Evolutionary conservation across 306 rosid species (phyloP).

Genomic region (Medicago ruthenica): DNA sequence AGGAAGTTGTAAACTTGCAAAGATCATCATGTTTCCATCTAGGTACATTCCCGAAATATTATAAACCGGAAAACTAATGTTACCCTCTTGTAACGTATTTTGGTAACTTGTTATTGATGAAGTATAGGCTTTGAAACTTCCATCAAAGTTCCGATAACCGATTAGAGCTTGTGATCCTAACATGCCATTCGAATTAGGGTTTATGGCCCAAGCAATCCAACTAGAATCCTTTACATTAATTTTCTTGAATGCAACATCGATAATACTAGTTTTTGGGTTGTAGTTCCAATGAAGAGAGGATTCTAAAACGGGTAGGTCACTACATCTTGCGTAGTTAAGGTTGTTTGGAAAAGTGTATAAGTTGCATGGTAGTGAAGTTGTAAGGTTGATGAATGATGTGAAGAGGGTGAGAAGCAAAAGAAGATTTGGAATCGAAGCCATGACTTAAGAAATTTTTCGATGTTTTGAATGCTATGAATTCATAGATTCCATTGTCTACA

Average conservation of each 20-base stretch:
- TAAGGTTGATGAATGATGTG: background rate
- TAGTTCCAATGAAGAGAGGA: conserved; percentile 49
- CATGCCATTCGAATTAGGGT: conserved; percentile 55
- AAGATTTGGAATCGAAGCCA: background rate
- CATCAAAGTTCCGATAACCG: conserved; percentile 20
- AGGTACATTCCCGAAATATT: conserved; percentile 3
- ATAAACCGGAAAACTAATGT: conserved; percentile 41
- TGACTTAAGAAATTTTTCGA: background rate
- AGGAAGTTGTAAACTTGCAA: conserved; percentile 36
- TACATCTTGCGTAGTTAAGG: conserved; percentile 32
- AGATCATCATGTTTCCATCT: conserved; percentile 14
- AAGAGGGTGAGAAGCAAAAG: background rate
- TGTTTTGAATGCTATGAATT: too few relatives aligned
- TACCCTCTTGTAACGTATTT: conserved; percentile 28
- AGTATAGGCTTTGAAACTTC: conserved; percentile 28
- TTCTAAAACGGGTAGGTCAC: conserved; percentile 38
- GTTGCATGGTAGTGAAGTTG: background rate
- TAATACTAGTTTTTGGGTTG: background rate
- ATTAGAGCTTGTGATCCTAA: conserved; percentile 50
- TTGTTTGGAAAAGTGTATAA: conserved; percentile 21
- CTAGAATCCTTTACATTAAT: background rate
- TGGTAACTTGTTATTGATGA: conserved; percentile 31
- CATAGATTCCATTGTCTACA: too few relatives aligned
- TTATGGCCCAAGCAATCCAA: conserved; percentile 40
- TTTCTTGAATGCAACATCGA: conserved; percentile 48